These are phyloP conservation scores for Serendipita vermifera DNA, from an alignment of 768 basidiomycete species.

Conservation along the genomic window DNA sequence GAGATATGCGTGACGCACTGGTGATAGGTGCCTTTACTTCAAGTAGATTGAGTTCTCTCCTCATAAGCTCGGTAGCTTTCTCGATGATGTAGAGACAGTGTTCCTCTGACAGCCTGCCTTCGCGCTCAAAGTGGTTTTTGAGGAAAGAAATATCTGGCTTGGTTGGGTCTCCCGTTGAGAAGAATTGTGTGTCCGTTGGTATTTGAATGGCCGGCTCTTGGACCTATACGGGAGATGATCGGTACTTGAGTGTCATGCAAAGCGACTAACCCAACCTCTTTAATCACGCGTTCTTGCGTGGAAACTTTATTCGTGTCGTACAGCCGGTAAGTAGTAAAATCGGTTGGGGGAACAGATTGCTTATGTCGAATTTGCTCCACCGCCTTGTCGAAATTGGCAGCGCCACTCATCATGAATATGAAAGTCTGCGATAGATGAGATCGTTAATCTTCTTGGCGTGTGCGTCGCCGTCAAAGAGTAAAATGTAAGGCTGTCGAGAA, in stretches of 20 bases:
- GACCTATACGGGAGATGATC: slow-evolving; percentile 23
- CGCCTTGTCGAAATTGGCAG: no score
- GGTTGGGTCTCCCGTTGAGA: slow-evolving; percentile 29
- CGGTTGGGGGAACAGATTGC: no score
- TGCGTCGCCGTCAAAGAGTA: no score
- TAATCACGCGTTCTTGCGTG: slow-evolving; percentile 30
- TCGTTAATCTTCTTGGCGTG: no score
- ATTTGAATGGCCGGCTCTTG: slow-evolving; percentile 32
- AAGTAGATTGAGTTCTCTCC: slow-evolving; percentile 32
- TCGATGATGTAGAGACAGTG: slow-evolving; percentile 31
- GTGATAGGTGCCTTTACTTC: slow-evolving; percentile 36
- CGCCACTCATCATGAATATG: no score
- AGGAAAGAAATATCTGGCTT: slow-evolving; percentile 34
- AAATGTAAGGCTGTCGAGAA: no score
- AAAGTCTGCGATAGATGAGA: not conserved
- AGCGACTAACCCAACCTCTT: slow-evolving; percentile 23
- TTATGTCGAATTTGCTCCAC: no score
- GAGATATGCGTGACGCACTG: slow-evolving; percentile 19
- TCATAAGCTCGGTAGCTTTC: slow-evolving; percentile 27
- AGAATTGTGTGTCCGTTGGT: slow-evolving; percentile 34
- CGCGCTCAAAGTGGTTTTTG: slow-evolving; percentile 36
- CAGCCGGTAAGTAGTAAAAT: slow-evolving; percentile 12
- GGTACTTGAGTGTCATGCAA: not conserved
- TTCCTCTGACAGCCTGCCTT: slow-evolving; percentile 30
- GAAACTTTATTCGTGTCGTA: slow-evolving; percentile 30